Evolutionary conservation across 1,139 yeast species (phyloP).

Genomic region (Wickerhamomyces sp.): DNA sequence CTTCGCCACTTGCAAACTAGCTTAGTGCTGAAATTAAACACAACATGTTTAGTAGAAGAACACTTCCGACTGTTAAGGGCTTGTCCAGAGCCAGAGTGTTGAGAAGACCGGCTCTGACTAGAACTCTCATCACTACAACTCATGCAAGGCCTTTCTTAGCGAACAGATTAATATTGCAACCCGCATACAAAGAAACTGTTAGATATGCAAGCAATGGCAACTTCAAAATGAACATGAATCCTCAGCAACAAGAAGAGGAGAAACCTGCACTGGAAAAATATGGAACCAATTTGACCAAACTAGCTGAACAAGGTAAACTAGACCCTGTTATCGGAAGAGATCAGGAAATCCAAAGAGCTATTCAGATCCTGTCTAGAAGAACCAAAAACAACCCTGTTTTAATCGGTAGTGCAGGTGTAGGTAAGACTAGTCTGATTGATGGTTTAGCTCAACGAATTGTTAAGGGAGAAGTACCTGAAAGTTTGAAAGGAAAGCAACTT

Average conservation of each 20-base stretch:
- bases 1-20: background rate
- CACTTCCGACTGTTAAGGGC: constrained; percentile 2
- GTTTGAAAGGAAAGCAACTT: constrained; percentile 79
- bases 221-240: constrained; percentile 33
- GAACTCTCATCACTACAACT: background rate
- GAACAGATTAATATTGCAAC: background rate
- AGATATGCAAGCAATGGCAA: constrained; percentile 21
- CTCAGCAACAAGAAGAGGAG: constrained; percentile 40
- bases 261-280: constrained; percentile 79
- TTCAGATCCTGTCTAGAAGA: constrained; percentile 85
- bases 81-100: background rate
- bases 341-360: constrained; percentile 88
- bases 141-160: background rate
- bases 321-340: constrained; percentile 98
- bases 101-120: background rate
- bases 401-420: constrained; percentile 96
- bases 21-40: background rate
- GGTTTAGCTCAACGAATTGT: constrained; percentile 92
- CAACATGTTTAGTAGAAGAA: constrained; percentile 12
- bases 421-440: constrained; percentile 95
- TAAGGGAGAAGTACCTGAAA: constrained; percentile 90
- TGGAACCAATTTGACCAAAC: constrained; percentile 82
- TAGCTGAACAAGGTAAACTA: constrained; percentile 85
- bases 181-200: background rate
- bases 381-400: constrained; percentile 93